phyloP scores from a whole-genome alignment of 1,139 yeast species.

The Yamadazyma epiphylla region DNA sequence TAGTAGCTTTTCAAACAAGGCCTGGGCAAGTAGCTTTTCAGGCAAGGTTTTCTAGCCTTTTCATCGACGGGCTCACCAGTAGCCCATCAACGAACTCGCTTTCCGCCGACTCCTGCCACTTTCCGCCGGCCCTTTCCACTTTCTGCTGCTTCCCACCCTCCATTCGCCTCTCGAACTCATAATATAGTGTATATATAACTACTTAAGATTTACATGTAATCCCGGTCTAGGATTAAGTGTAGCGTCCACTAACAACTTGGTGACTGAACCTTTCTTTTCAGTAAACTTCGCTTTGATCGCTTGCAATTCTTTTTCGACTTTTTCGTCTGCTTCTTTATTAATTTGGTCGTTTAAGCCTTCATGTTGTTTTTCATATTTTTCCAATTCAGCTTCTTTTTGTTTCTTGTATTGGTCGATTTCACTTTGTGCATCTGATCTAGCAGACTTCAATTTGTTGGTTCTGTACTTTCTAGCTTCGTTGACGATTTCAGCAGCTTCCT shows the following conservation, averaged over 20 bases:
- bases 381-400: constrained; percentile 80
- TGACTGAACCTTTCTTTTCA: constrained; percentile 63
- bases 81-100: no score
- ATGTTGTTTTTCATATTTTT: constrained; percentile 64
- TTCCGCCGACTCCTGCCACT: no score
- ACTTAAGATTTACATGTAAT: constrained; percentile 70
- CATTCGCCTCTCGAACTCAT: no score
- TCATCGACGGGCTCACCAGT: no score
- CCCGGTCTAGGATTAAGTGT: constrained; percentile 77
- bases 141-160: no score
- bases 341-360: constrained; percentile 65
- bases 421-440: constrained; percentile 85
- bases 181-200: constrained; percentile 2
- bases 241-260: constrained; percentile 74
- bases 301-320: constrained; percentile 56
- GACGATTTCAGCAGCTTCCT: constrained; percentile 93
- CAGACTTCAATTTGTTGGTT: constrained; percentile 85
- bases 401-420: constrained; percentile 87
- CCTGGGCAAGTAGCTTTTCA: no score
- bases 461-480: constrained; percentile 87
- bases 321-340: constrained; percentile 67
- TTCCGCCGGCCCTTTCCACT: no score
- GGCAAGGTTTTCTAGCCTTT: no score
- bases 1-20: no score
- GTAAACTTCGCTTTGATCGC: constrained; percentile 61